Evolutionary conservation across 306 rosid species (phyloP).

Genomic region (Lithocarpus polystachyus): DNA sequence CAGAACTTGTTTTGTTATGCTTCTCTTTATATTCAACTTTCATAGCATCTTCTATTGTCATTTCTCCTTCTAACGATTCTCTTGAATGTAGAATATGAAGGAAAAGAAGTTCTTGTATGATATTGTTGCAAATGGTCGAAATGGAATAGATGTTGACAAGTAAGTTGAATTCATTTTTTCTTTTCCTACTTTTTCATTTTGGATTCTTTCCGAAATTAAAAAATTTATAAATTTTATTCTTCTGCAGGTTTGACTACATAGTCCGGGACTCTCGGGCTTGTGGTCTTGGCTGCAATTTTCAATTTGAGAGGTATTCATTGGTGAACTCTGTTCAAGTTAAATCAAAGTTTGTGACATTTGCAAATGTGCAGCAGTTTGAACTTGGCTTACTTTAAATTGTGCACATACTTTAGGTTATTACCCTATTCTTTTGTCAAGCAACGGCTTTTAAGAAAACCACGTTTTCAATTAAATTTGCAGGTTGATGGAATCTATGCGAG

Average conservation of each 20-base stretch:
- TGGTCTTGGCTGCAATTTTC: conserved; percentile 87
- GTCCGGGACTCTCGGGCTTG: conserved; percentile 85
- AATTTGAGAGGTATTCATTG: conserved; percentile 52
- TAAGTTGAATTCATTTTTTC: conserved; percentile 27
- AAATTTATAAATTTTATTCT: conserved; percentile 4
- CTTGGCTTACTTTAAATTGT: conserved; percentile 18
- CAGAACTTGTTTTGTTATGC: neutral
- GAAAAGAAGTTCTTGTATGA: conserved; percentile 77
- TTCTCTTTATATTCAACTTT: neutral
- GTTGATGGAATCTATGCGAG: conserved; percentile 41
- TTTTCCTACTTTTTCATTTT: neutral
- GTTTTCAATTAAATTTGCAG: conserved; percentile 19
- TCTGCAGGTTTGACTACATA: conserved; percentile 85
- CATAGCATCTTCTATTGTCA: neutral
- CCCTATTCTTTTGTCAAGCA: neutral
- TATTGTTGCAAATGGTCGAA: conserved; percentile 93
- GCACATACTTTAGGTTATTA: conserved; percentile 9
- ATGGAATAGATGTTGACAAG: conserved; percentile 96
- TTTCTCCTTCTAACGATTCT: conserved; percentile 9
- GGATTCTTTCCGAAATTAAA: conserved; percentile 9
- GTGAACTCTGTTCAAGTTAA: conserved; percentile 6
- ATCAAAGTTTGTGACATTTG: conserved; percentile 6
- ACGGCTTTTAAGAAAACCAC: conserved; percentile 7
- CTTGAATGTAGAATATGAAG: conserved; percentile 1
- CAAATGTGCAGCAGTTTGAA: neutral